Percentiles rank a stretch among this genome's conserved stretches.
phyloP scores from a whole-genome alignment of 1,284 basidiomycete species.

The Microbotryomycetes sp. region DNA sequence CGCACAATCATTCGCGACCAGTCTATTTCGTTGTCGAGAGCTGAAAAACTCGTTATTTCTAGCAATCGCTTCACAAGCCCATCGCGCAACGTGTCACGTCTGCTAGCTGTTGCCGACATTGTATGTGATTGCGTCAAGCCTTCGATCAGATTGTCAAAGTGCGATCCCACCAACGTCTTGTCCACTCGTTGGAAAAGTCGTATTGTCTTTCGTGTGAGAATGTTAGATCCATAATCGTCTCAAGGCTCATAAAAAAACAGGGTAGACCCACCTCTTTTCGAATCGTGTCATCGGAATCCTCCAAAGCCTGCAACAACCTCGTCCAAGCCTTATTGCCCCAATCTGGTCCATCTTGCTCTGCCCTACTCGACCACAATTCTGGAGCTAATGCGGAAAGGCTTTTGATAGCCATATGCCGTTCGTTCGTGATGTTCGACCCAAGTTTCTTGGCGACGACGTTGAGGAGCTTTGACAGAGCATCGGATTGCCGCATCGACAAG shows the following conservation, averaged over 20 bases:
- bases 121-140: not conserved
- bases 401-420: not conserved
- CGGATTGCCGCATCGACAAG: too few relatives aligned
- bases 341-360: not conserved
- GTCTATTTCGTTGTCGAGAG: not conserved
- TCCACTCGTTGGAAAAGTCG: slow-evolving; percentile 11
- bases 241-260: not conserved
- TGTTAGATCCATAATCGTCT: too few relatives aligned
- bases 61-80: too few relatives aligned
- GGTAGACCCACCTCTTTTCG: not conserved
- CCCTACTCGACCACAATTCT: not conserved
- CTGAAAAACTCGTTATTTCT: too few relatives aligned
- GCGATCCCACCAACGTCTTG: slow-evolving; percentile 2
- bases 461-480: too few relatives aligned
- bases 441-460: not conserved
- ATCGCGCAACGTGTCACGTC: too few relatives aligned
- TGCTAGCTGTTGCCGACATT: too few relatives aligned
- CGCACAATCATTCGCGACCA: not conserved
- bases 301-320: not conserved
- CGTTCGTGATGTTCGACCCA: not conserved
- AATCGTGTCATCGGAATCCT: not conserved
- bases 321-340: slow-evolving; percentile 1
- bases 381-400: not conserved
- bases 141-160: slow-evolving; percentile 2
- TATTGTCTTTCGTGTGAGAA: too few relatives aligned